Base-by-base conservation (phyloP, 164 flowering plant species). In the Macadamia integrifolia region DNA sequence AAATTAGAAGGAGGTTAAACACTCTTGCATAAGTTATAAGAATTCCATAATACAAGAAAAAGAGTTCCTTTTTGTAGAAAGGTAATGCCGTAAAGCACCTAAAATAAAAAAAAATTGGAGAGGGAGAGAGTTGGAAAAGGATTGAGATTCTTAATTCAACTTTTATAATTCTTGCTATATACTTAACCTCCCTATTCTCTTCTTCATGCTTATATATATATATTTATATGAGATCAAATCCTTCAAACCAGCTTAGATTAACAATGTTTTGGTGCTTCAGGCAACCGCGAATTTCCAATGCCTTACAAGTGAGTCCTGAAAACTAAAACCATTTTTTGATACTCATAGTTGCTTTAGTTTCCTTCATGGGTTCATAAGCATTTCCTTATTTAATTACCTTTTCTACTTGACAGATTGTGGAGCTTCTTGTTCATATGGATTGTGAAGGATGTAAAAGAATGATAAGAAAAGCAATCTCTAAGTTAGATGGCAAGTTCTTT, bases 361-460 rank as follows among this genome's bases (percentile, higher is more conserved):
- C 23, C 17, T 15, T 60, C 14, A 13, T 18, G 23, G 2, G 15
- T 10, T 64, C 32, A 23, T 23, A 13, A 3, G 42, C 0, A 5
- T 15, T 14, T 23, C 58, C 1, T 7, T n/a, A 23, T 55, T 44
- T 52, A 9, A 1, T n/a, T 6, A 23, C 23, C 60, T 43, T 55
- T 56, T 56, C 15, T 72, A 14, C 48, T 3, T 68, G 17, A 17
- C 48, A 88, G 97, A 78, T 80, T 59, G 92, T 90, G 81, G 92
- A 87, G 80, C 90, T 90, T 44, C 63, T 72, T 59, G 97, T 90
- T 49, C 89, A 82, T 61, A 87, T 90, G 88, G 90, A 88, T 69
- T 88, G 96, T 55, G 82, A 81, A 66, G 93, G 92, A 59, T 90
- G 96, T 70, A 84, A 83, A 68, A 83, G 80, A 70, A 79, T 86